Evolutionary conservation across 2,329 filamentous ascomycete genomes (phyloP), one percentile per base, ranked within the genome.

Genomic region (Karstenula rhodostoma): DNA sequence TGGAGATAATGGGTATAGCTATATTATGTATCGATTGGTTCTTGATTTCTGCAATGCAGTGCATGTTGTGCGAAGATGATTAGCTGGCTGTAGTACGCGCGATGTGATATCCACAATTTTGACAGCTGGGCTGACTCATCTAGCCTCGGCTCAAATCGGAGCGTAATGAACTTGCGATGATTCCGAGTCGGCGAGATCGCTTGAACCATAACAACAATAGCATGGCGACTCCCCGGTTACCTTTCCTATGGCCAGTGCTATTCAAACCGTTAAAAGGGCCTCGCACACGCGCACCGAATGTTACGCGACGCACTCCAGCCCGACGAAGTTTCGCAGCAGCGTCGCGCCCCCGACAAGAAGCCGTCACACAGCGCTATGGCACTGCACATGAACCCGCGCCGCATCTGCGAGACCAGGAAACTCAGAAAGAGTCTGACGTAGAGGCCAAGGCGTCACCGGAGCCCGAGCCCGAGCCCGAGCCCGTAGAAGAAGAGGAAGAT

Each of bases 211-310:
- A 43, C 49, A 15, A 48, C 46, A 37, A 44, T 54, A 59, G 66
- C 54, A 83, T 82, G 81, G 76, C 80, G 19, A 69, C 77, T 47
- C 81, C 81, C 15, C 78, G 78, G 46, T 68, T 84, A 48, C 78
- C 79, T 27, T 82, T 83, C 65, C 73, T 83, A 44, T 83, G 81
- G 77, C 81, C 81, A 0, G 77, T 79, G 68, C 72, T 83, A 48
- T 81, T 77, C 54, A 76, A 74, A 49, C 70, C 78, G 1, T 63
- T 71, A 8, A 67, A 63, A 29, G 25, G 69, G 8, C 48, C 66
- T 9, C 67, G 72, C 66, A 55, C 65, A 56, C 44, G 69, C 67
- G 17, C 65, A 53, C 64, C 67, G 63, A 60, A 60, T 22, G 67
- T 69, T 17, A 65, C 67, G 40, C 59, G 48, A 35, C 58, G 19